These are phyloP conservation scores for Kwoniella dendrophila DNA, from an alignment of 768 basidiomycete species.

Conservation along the genomic window DNA sequence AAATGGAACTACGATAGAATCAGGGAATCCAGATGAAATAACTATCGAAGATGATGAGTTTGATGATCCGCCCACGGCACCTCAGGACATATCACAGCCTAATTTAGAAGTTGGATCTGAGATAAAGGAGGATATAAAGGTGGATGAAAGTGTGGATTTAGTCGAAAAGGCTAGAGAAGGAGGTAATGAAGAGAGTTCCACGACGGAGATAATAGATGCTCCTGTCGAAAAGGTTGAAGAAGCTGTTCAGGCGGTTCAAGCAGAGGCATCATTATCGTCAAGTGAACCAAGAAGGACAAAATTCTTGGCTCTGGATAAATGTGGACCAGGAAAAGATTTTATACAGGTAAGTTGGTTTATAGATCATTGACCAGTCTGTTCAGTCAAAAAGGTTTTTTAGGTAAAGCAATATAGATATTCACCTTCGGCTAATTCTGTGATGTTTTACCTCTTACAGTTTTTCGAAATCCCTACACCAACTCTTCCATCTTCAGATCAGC, in stretches of 20 bases:
- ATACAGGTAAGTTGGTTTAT: conserved; percentile 65
- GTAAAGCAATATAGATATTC: background rate
- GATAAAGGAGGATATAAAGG: background rate
- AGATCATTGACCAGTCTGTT: background rate
- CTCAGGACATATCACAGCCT: background rate
- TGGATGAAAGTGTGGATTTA: conserved; percentile 52
- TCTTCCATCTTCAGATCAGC: conserved; percentile 27
- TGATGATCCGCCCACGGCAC: conserved; percentile 13
- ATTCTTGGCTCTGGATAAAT: conserved; percentile 91
- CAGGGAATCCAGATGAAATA: conserved; percentile 50
- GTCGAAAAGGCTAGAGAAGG: conserved; percentile 40
- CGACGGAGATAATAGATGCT: conserved; percentile 32
- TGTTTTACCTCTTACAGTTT: conserved; percentile 63
- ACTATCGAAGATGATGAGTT: conserved; percentile 36
- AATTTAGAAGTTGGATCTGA: background rate
- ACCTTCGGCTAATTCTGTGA: background rate
- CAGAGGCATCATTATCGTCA: conserved; percentile 15
- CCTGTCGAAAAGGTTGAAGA: conserved; percentile 23
- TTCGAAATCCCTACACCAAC: conserved; percentile 63
- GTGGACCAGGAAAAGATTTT: conserved; percentile 70
- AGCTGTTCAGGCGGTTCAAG: conserved; percentile 46
- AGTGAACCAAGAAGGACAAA: conserved; percentile 60
- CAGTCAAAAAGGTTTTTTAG: background rate
- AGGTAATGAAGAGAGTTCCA: conserved; percentile 29
- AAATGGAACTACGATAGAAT: conserved; percentile 3